Base-by-base conservation (phyloP, 495 filamentous ascomycete genomes). In the Aspergillus asperescens region DNA sequence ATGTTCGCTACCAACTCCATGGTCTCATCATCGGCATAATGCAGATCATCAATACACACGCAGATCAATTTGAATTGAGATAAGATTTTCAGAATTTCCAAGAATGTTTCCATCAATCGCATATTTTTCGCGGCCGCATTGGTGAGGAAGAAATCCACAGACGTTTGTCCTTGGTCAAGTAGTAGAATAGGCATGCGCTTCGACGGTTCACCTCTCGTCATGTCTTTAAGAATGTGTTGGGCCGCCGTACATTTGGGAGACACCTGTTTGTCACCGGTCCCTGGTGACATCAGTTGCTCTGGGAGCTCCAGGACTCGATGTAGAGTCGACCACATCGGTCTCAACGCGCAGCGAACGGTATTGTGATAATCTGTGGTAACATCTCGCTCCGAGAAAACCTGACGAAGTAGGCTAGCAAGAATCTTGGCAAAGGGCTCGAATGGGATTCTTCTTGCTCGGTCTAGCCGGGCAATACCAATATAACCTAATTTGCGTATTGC, bases 331-430 rank as follows among this genome's bases (percentile, higher is more conserved):
- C 90, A 96, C 51, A 88, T 78, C 4, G 86, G 82, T 15, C 82
- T 81, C 40, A 92, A 78, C 48, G 86, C 87, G 18, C 79, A 74
- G 50, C 88, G 83, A 15, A 96, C 67, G 42, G 75, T 77, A 48
- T 86, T 79, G 54, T 96, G 90, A 58, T 94, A 93, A 4, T 86
- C 78, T 0, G 87, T 94, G 2, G 83, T 83, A 2, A 91, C 85
- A 67, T 95, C 87, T 47, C 84, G 84, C 63, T 96, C 90, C 0
- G 89, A 91, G 71, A 92, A 95, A 7, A 94, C 90, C 59, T 96
- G 90, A 43, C 89, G 86, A 55, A 96, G 87, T 5, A 95, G 71
- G 32, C 86, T 90, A 5, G 87, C 87, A 53, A 95, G 71, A 2
- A 91, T 71, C 59, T 85, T 87, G 3, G 93, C 75, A 32, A 95